Conservation (phyloP, 2,329 filamentous ascomycete genomes). For the Diplodia sapinea region DNA sequence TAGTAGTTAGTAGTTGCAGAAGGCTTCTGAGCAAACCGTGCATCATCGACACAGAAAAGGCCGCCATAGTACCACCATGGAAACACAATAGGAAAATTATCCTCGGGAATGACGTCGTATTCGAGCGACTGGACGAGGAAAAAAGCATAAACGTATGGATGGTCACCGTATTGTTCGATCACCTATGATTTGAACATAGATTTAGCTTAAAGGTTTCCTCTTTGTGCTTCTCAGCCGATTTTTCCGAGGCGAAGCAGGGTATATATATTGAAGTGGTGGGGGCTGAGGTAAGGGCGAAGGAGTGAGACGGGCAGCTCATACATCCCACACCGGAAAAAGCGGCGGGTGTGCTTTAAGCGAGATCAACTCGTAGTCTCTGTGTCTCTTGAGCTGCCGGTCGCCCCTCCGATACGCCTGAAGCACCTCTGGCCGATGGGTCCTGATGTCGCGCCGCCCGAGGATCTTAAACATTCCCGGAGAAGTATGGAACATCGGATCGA, state of each 20-base stretch:
- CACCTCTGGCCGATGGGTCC: constrained; percentile 64
- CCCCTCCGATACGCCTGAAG: constrained; percentile 70
- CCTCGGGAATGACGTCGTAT: constrained; percentile 49
- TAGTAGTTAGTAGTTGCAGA: constrained; percentile 35
- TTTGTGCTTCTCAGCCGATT: background rate
- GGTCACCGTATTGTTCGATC: constrained; percentile 46
- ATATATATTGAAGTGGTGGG: constrained; percentile 4
- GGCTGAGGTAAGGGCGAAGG: background rate
- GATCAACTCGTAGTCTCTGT: constrained; percentile 79
- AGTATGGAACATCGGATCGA: constrained; percentile 84
- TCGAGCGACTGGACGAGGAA: constrained; percentile 44
- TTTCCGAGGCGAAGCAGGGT: background rate
- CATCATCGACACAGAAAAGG: constrained; percentile 46
- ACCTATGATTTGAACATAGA: constrained; percentile 37
- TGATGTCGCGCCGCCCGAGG: constrained; percentile 54
- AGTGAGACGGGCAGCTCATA: constrained; percentile 39
- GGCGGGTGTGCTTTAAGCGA: constrained; percentile 53
- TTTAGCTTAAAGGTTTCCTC: constrained; percentile 37
- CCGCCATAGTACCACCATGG: constrained; percentile 48
- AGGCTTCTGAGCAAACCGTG: constrained; percentile 45
- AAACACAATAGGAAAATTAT: constrained; percentile 46
- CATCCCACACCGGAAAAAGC: constrained; percentile 49
- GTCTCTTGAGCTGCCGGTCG: constrained; percentile 69
- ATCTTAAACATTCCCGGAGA: constrained; percentile 67
- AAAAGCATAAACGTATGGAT: constrained; percentile 47